Conservation (phyloP, 352 stramenopile genomes). For the Aphanomyces invadans region DNA sequence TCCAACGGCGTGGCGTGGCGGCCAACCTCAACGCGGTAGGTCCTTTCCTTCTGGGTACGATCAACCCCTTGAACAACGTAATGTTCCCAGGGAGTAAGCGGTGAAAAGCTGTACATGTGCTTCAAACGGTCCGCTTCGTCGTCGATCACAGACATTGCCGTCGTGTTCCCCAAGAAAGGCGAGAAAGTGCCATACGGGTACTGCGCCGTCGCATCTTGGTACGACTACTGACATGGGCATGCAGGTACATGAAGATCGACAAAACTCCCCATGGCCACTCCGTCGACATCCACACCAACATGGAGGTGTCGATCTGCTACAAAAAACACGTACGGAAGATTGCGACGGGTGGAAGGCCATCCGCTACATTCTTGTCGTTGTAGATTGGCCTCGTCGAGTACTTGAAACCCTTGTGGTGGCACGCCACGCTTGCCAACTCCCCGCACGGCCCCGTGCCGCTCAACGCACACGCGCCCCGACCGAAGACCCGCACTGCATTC, state of each 20-base stretch:
- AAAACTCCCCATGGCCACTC: constrained; percentile 54
- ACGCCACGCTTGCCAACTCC: constrained; percentile 11
- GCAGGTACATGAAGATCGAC: constrained; percentile 71
- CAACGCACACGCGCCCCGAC: too few relatives aligned
- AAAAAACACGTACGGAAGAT: constrained; percentile 72
- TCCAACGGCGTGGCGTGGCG: constrained; percentile 45
- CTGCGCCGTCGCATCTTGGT: neutral
- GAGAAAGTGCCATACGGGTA: constrained; percentile 77
- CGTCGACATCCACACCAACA: constrained; percentile 66
- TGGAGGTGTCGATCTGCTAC: constrained; percentile 73
- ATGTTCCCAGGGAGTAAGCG: constrained; percentile 66
- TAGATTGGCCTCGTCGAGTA: constrained; percentile 20
- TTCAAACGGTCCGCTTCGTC: constrained; percentile 58
- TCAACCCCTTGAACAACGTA: too few relatives aligned
- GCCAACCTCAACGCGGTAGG: constrained; percentile 72
- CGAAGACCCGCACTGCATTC: too few relatives aligned
- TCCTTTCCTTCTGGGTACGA: too few relatives aligned
- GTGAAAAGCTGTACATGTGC: constrained; percentile 73
- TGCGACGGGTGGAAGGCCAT: too few relatives aligned
- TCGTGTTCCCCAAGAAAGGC: constrained; percentile 77
- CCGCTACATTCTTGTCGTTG: too few relatives aligned
- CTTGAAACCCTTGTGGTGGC: constrained; percentile 17
- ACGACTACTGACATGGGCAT: neutral
- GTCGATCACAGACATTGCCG: constrained; percentile 52
- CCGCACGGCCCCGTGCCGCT: too few relatives aligned